Percentiles rank a stretch among this genome's conserved stretches.
phyloP scores from a whole-genome alignment of 495 filamentous ascomycete species.

The Zalerion maritima region DNA sequence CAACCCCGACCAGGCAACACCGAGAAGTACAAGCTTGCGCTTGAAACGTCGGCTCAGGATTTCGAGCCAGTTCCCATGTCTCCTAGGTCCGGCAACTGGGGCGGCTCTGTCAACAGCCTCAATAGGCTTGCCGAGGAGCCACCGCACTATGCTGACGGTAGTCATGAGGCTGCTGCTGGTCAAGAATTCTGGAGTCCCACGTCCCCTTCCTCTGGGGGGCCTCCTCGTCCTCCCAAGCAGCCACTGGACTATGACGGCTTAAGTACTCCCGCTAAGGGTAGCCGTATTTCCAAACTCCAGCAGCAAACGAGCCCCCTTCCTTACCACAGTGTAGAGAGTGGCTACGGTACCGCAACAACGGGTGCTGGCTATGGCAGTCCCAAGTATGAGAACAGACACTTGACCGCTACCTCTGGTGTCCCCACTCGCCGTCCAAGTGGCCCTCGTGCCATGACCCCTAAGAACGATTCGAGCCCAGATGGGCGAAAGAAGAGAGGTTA shows the following conservation, averaged over 20 bases:
- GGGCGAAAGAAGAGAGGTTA: slow-evolving; percentile 36
- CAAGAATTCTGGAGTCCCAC: slow-evolving; percentile 27
- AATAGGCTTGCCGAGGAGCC: slow-evolving; percentile 21
- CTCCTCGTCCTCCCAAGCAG: slow-evolving; percentile 40
- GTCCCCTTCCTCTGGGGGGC: slow-evolving; percentile 21
- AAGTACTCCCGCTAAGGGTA: slow-evolving; percentile 19
- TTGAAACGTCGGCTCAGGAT: slow-evolving; percentile 65
- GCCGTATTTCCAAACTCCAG: slow-evolving; percentile 27
- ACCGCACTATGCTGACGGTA: slow-evolving; percentile 31
- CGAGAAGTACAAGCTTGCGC: slow-evolving; percentile 61
- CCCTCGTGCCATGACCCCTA: slow-evolving; percentile 39
- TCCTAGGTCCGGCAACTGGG: slow-evolving; percentile 62
- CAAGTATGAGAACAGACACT: slow-evolving; percentile 28
- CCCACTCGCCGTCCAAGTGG: slow-evolving; percentile 30
- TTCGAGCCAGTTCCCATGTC: slow-evolving; percentile 52
- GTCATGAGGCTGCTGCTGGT: slow-evolving; percentile 16
- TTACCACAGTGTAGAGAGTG: slow-evolving; percentile 33
- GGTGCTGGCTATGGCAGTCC: slow-evolving; percentile 27
- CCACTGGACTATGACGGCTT: slow-evolving; percentile 19
- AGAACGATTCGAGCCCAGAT: slow-evolving; percentile 16
- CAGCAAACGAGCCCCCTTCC: slow-evolving; percentile 27
- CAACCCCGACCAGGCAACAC: slow-evolving; percentile 77
- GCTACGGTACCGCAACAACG: slow-evolving; percentile 30
- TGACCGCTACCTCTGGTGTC: slow-evolving; percentile 28
- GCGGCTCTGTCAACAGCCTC: slow-evolving; percentile 41